Evolutionary conservation across 345 rosid species (phyloP).

Genomic region (Melastoma malabathricum): DNA sequence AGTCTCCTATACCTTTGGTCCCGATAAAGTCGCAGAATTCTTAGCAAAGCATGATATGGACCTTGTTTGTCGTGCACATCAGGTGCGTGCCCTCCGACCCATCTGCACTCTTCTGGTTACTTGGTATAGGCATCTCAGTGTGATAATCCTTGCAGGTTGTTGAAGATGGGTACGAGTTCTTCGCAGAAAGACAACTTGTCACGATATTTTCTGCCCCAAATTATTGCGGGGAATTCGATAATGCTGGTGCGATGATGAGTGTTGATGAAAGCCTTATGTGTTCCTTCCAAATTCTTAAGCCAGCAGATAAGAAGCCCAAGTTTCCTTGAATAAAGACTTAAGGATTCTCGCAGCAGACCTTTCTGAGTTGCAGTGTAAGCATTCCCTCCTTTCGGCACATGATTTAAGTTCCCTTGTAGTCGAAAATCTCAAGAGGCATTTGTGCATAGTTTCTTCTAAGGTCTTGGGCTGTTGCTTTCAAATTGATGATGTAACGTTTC

Average conservation of each 20-base stretch:
- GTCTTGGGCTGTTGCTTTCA: not conserved
- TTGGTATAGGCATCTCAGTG: not conserved
- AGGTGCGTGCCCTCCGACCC: conserved; percentile 26
- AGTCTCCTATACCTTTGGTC: conserved; percentile 77
- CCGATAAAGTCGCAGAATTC: conserved; percentile 64
- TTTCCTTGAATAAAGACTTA: conserved; percentile 23
- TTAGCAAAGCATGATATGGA: conserved; percentile 70
- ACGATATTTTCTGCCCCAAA: conserved; percentile 90
- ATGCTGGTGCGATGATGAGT: conserved; percentile 94
- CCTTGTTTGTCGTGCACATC: conserved; percentile 91
- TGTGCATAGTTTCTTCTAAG: not conserved
- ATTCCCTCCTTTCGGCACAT: not conserved
- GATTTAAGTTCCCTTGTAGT: not conserved
- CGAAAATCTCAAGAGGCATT: not conserved
- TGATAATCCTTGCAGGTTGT: conserved; percentile 44
- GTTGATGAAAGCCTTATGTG: conserved; percentile 90
- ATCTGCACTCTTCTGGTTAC: conserved; percentile 1
- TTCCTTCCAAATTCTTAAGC: conserved; percentile 85
- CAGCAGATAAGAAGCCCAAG: conserved; percentile 37
- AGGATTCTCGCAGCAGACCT: not conserved
- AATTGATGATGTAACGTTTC: not conserved
- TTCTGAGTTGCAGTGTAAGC: conserved; percentile 1
- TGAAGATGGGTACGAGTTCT: conserved; percentile 91
- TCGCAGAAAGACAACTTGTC: conserved; percentile 76
- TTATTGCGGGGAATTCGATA: conserved; percentile 90